phyloP scores from a whole-genome alignment of 495 filamentous ascomycete species.

The Talaromyces stipitatus region DNA sequence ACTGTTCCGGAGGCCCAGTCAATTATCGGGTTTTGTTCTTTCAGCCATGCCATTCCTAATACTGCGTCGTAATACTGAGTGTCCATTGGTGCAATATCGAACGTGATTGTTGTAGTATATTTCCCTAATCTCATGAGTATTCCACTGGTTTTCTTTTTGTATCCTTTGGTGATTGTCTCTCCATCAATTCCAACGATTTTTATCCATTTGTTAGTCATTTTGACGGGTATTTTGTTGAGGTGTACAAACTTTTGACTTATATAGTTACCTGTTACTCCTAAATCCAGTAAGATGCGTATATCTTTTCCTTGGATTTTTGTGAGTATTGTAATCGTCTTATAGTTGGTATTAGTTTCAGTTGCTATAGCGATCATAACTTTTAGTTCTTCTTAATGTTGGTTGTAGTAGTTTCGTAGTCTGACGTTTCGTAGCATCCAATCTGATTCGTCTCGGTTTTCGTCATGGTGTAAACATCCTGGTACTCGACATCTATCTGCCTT shows the following conservation, averaged over 20 bases:
- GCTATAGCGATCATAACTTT: conserved; percentile 7
- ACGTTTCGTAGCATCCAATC: not conserved
- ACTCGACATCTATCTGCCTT: not conserved
- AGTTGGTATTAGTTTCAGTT: not conserved
- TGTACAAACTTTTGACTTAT: not conserved
- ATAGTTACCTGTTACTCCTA: not conserved
- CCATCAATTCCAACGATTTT: not conserved
- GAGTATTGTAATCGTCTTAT: not conserved
- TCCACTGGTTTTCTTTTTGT: not conserved
- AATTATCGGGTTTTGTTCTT: not conserved
- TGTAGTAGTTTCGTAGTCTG: not conserved
- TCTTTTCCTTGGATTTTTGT: not conserved
- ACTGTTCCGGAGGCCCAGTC: conserved; percentile 2
- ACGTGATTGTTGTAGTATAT: not conserved
- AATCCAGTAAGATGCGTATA: not conserved
- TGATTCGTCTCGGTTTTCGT: not conserved
- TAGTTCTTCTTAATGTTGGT: conserved; percentile 6
- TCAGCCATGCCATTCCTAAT: conserved; percentile 4
- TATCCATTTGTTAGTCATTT: not conserved
- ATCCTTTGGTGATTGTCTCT: not conserved
- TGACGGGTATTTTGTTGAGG: not conserved
- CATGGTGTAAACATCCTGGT: not conserved
- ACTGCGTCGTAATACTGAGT: not conserved
- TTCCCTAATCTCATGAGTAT: not conserved
- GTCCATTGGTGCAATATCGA: not conserved